Base-by-base conservation (phyloP, 805 yeast genomes). In the Wickerhamiella bombiphila region DNA sequence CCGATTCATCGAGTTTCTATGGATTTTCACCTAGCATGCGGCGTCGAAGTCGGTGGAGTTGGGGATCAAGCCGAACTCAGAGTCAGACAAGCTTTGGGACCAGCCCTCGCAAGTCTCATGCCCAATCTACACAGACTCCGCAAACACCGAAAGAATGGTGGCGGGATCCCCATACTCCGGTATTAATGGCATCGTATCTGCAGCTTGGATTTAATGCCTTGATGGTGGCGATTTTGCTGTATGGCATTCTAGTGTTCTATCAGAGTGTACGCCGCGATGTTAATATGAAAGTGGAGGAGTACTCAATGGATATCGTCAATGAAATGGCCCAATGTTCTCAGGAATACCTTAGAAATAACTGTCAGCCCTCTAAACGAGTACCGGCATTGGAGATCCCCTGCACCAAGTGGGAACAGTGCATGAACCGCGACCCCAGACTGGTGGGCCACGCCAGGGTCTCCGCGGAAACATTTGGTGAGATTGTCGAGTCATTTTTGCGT, bases 401-500 rank as follows among this genome's bases (percentile, higher is more conserved):
- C 56, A 62, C 67, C 25, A 65, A 64, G 25, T 82, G 93, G 91
- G 77, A 72, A 43, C 68, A 67, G 40, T 91, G 98, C 55, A 81
- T 82, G 85, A 72, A 75, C 48, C 60, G 75, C 35, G 88, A 82
- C 44, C 86, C 93, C 7, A 67, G 69, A 3, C 57, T 56, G 1
- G 66, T 76, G 9, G 86, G 81, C 3, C 68, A 73, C 35, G 80
- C 88, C 1, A 67, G 66, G 42, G 68, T 83, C 39, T 74, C 85
- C 34, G 93, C 93, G 0, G 85, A 77, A 52, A 76, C 88, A 0
- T 66, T 82, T 48, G 93, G 93, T 1, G 88, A 79, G 44, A 79
- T 81, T 5, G 61, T 83, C 32, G 80, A 83, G 56, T 74, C 85
- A 1, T 82, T 82, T 49, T 58, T 80, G 17, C 70, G 67, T 40